These are phyloP conservation scores for Dioszegia aurantiaca DNA, from an alignment of 768 basidiomycete genomes.

Conservation along the genomic window DNA sequence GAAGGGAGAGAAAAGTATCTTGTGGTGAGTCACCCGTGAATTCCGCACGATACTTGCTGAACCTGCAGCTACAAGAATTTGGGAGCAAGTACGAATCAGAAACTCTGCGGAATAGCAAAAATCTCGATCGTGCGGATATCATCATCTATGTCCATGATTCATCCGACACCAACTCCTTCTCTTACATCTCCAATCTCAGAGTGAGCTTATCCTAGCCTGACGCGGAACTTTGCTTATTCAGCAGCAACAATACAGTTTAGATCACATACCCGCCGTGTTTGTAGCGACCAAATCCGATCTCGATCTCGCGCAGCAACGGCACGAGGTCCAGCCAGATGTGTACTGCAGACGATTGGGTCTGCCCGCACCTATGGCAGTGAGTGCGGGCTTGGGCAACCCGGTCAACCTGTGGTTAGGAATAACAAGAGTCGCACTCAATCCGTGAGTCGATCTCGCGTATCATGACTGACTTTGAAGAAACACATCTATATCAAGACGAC, in stretches of 20 bases:
- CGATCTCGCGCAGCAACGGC: conserved; percentile 93
- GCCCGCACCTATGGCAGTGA: conserved; percentile 92
- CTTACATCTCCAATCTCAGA: conserved; percentile 92
- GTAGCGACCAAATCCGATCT: conserved; percentile 99
- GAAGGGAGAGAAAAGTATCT: conserved; percentile 93
- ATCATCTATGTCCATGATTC: conserved; percentile 96
- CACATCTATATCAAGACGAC: conserved; percentile 41
- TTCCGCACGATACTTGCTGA: not conserved
- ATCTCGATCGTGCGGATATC: conserved; percentile 87
- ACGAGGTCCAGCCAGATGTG: conserved; percentile 97
- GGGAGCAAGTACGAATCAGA: conserved; percentile 94
- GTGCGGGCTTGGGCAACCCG: conserved; percentile 72
- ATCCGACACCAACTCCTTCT: conserved; percentile 97
- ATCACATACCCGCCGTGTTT: conserved; percentile 91
- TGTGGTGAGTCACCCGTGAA: conserved; percentile 65
- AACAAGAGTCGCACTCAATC: conserved; percentile 47
- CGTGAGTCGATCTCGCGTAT: conserved; percentile 20
- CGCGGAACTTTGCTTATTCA: not conserved
- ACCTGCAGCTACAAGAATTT: conserved; percentile 83
- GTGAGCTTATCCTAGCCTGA: conserved; percentile 56
- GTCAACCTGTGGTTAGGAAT: conserved; percentile 50
- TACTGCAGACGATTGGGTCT: conserved; percentile 85
- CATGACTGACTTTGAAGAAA: conserved; percentile 22
- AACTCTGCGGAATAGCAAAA: conserved; percentile 80
- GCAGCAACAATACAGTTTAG: conserved; percentile 94